These are phyloP conservation scores for Lasiosphaeria ovina DNA, from an alignment of 495 filamentous ascomycete species.

Conservation along the genomic window DNA sequence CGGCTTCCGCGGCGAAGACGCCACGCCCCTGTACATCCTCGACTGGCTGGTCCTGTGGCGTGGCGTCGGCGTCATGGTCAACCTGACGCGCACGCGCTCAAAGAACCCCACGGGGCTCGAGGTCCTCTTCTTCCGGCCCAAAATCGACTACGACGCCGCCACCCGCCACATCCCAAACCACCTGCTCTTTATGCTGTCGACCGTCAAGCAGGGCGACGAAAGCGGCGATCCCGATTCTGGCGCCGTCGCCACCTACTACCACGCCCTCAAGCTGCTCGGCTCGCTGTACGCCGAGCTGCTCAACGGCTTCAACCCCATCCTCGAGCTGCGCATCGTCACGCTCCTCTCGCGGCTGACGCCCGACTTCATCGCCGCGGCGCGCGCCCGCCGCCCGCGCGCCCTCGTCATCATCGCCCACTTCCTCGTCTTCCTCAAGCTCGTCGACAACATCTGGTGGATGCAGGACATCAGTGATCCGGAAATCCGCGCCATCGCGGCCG, in stretches of 20 bases:
- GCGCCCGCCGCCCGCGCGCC: slow-evolving; percentile 52
- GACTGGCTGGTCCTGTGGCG: slow-evolving; percentile 50
- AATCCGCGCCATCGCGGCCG: slow-evolving; percentile 37
- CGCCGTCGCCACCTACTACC: slow-evolving; percentile 33
- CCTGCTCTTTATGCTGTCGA: slow-evolving; percentile 44
- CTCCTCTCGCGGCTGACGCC: slow-evolving; percentile 48
- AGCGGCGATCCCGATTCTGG: slow-evolving; percentile 33
- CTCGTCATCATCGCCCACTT: slow-evolving; percentile 50
- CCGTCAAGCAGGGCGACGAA: slow-evolving; percentile 21
- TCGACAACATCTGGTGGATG: slow-evolving; percentile 44
- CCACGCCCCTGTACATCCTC: slow-evolving; percentile 37
- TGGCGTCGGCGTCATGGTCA: slow-evolving; percentile 43
- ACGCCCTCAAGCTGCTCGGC: slow-evolving; percentile 40
- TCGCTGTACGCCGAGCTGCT: slow-evolving; percentile 42
- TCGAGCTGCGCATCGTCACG: slow-evolving; percentile 42
- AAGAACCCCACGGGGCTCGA: slow-evolving; percentile 31
- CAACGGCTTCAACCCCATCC: slow-evolving; percentile 34
- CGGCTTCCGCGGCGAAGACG: slow-evolving; percentile 39
- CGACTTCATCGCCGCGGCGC: slow-evolving; percentile 51
- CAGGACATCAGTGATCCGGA: slow-evolving; percentile 38
- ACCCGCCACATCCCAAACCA: slow-evolving; percentile 36
- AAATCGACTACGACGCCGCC: slow-evolving; percentile 35
- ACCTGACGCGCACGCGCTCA: slow-evolving; percentile 22
- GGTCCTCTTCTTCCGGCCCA: slow-evolving; percentile 38
- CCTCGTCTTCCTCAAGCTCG: slow-evolving; percentile 42